Percentiles rank a stretch among this genome's conserved stretches.
phyloP scores from a whole-genome alignment of 345 rosid species.

The Eutrema yunnanense region DNA sequence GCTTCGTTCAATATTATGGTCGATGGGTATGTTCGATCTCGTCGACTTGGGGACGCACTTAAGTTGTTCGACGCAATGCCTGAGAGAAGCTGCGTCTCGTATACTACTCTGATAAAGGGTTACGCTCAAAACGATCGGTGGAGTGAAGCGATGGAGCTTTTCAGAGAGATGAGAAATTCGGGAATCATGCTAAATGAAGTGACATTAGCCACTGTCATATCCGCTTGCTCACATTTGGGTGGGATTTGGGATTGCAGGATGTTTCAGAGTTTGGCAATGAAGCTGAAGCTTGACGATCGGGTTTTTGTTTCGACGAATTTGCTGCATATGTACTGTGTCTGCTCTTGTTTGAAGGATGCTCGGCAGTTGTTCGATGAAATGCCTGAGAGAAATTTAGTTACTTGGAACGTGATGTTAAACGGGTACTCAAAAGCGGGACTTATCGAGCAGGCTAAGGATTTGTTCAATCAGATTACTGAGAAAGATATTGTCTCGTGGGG shows the following conservation, averaged over 20 bases:
- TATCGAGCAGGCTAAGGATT: slow-evolving; percentile 41
- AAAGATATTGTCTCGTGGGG: slow-evolving; percentile 84
- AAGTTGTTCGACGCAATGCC: slow-evolving; percentile 64
- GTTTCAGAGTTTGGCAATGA: slow-evolving; percentile 57
- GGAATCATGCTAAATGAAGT: slow-evolving; percentile 51
- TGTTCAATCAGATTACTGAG: slow-evolving; percentile 52
- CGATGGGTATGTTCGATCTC: slow-evolving; percentile 43
- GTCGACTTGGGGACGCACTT: slow-evolving; percentile 46
- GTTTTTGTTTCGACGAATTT: slow-evolving; percentile 67
- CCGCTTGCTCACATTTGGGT: slow-evolving; percentile 47
- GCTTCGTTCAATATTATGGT: slow-evolving; percentile 70
- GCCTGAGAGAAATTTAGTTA: slow-evolving; percentile 51
- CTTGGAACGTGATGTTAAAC: slow-evolving; percentile 90
- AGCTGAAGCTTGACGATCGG: slow-evolving; percentile 35
- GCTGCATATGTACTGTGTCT: slow-evolving; percentile 59
- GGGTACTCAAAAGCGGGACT: slow-evolving; percentile 75
- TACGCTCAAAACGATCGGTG: slow-evolving; percentile 42
- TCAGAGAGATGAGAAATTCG: slow-evolving; percentile 49
- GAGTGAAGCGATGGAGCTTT: slow-evolving; percentile 46
- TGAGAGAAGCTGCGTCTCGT: slow-evolving; percentile 52
- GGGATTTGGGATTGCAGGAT: slow-evolving; percentile 50
- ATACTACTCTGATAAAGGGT: slow-evolving; percentile 63
- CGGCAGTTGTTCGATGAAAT: slow-evolving; percentile 57
- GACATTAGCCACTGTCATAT: slow-evolving; percentile 51
- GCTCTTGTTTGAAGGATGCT: slow-evolving; percentile 51